A percentile compares a stretch with the other conserved stretches of the same genome.
Evolutionary conservation across 2,329 filamentous ascomycete species (phyloP).

Genomic region (Ophiocordyceps camponoti-leonardi): DNA sequence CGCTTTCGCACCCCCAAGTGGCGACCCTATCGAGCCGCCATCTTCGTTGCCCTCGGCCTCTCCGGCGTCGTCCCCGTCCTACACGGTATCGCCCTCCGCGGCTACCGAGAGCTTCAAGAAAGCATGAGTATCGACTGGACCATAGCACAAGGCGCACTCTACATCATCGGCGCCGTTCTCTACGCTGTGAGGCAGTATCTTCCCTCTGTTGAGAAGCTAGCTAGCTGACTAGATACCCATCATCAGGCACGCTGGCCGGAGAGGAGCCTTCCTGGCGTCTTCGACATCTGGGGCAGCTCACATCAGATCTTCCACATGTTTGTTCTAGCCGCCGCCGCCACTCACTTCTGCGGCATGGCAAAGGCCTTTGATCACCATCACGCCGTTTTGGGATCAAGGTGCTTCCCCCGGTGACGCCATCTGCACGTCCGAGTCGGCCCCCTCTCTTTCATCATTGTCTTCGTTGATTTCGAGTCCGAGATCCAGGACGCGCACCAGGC

Average conservation of each 20-base stretch:
- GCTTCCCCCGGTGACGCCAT: slow-evolving; percentile 12
- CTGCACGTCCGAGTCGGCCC: background rate
- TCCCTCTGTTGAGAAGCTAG: too few species aligned
- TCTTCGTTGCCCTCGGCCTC: slow-evolving; percentile 79
- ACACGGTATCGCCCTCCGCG: slow-evolving; percentile 56
- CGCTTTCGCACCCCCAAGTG: slow-evolving; percentile 69
- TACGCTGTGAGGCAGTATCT: slow-evolving; percentile 49
- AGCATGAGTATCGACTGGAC: slow-evolving; percentile 73
- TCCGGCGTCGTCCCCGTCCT: slow-evolving; percentile 71
- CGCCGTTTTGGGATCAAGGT: slow-evolving; percentile 34
- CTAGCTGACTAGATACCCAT: background rate
- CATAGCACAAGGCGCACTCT: slow-evolving; percentile 61
- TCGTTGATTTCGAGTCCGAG: slow-evolving; percentile 29
- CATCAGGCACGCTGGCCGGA: slow-evolving; percentile 63
- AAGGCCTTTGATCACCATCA: slow-evolving; percentile 81
- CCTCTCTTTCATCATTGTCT: background rate
- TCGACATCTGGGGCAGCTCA: slow-evolving; percentile 83
- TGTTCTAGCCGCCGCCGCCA: slow-evolving; percentile 64
- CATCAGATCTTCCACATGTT: slow-evolving; percentile 94
- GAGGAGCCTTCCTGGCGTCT: slow-evolving; percentile 55
- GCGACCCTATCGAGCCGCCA: slow-evolving; percentile 68
- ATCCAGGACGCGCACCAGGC: slow-evolving; percentile 49
- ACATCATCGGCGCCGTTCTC: slow-evolving; percentile 69
- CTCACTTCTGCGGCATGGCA: slow-evolving; percentile 66
- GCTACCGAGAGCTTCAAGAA: slow-evolving; percentile 44